Conservation (phyloP, 2,329 filamentous ascomycete species). For the Fusarium newnesense region DNA sequence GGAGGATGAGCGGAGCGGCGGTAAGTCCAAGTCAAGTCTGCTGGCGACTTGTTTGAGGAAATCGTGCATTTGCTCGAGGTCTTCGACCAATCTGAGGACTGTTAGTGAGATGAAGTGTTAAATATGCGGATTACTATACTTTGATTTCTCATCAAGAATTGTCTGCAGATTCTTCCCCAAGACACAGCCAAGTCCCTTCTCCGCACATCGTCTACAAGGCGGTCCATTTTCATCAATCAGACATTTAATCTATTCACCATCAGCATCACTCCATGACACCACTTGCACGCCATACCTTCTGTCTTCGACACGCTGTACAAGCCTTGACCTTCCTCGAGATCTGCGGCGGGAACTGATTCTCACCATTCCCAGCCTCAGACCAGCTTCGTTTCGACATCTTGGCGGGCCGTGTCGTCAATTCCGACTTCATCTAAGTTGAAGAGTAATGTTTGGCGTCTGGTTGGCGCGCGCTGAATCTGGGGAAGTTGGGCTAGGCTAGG, state of each 20-base stretch:
- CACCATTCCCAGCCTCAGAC: constrained; percentile 21
- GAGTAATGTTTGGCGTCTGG: constrained; percentile 23
- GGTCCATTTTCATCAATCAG: constrained; percentile 51
- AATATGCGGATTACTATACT: constrained; percentile 34
- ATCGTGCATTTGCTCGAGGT: constrained; percentile 25
- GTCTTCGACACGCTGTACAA: constrained; percentile 51
- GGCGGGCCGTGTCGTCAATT: neutral
- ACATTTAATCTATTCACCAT: constrained; percentile 49
- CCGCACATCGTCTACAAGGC: constrained; percentile 50
- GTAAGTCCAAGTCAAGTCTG: constrained; percentile 20
- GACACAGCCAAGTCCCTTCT: constrained; percentile 49
- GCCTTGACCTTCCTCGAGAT: constrained; percentile 53
- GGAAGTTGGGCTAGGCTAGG: constrained; percentile 6
- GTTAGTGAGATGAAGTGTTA: neutral
- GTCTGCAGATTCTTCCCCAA: constrained; percentile 53
- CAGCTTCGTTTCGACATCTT: constrained; percentile 31
- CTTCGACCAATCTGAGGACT: neutral
- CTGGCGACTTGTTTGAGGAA: constrained; percentile 24
- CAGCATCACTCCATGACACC: neutral
- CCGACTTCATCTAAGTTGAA: neutral
- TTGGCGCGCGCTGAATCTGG: constrained; percentile 14
- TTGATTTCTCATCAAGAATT: constrained; percentile 51
- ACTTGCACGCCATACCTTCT: constrained; percentile 44
- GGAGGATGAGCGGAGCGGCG: constrained; percentile 14
- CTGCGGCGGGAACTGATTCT: constrained; percentile 22